A percentile compares a stretch with the other conserved stretches of the same genome.
phyloP scores from a whole-genome alignment of 2,329 filamentous ascomycete species.

The Macrophomina pseudophaseolina region DNA sequence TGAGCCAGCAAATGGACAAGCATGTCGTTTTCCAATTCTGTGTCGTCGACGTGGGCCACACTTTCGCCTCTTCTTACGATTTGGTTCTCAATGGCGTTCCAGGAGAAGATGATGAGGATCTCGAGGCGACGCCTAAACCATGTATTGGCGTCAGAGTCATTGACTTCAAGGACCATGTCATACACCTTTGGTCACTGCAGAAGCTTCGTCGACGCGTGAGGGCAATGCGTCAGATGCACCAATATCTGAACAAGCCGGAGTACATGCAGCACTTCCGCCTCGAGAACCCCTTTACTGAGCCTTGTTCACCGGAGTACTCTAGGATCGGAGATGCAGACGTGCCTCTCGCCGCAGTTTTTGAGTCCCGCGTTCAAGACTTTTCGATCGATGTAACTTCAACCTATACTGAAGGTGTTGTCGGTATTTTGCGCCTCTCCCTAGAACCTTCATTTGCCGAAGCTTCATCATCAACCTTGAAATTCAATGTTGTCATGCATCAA shows the following conservation, averaged over 20 bases:
- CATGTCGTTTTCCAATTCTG: conserved; percentile 94
- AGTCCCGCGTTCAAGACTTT: conserved; percentile 93
- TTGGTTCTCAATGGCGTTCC: conserved; percentile 91
- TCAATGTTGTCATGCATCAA: conserved; percentile 98
- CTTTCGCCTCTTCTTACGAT: conserved; percentile 91
- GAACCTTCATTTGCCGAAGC: conserved; percentile 94
- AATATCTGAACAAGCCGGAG: conserved; percentile 94
- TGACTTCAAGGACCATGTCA: conserved; percentile 83
- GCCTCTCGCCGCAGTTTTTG: conserved; percentile 89
- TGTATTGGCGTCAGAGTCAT: conserved; percentile 90
- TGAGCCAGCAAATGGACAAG: conserved; percentile 96
- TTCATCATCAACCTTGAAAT: conserved; percentile 90
- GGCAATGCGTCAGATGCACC: conserved; percentile 94
- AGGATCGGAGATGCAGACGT: conserved; percentile 92
- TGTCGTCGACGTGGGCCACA: conserved; percentile 86
- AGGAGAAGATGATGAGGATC: conserved; percentile 80
- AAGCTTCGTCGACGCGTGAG: conserved; percentile 87
- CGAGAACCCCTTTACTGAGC: conserved; percentile 90
- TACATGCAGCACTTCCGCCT: conserved; percentile 91
- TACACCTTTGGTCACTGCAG: conserved; percentile 92
- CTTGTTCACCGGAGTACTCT: conserved; percentile 89
- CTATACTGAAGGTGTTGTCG: conserved; percentile 88
- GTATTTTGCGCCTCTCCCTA: conserved; percentile 86
- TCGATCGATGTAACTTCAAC: conserved; percentile 88
- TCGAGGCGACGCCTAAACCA: conserved; percentile 83